A percentile compares a stretch with the other conserved stretches of the same genome.
Evolutionary conservation across 1,284 basidiomycete species (phyloP).

Genomic region (Salmacisia buchloeana): DNA sequence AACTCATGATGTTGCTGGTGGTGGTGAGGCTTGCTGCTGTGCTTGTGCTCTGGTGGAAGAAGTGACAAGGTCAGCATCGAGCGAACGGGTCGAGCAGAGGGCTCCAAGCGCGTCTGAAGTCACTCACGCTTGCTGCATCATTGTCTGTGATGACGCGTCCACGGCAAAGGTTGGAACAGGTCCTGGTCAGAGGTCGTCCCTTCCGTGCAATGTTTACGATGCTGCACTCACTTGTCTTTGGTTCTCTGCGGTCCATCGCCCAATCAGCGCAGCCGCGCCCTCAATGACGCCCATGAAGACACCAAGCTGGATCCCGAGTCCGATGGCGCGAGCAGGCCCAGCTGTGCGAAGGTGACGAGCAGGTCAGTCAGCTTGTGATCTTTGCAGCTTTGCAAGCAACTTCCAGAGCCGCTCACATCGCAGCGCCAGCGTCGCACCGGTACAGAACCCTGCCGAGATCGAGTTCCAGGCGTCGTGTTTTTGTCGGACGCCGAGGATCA

Average conservation of each 20-base stretch:
- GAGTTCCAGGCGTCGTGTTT: constrained; percentile 99
- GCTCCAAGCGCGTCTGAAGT: not conserved
- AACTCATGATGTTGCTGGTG: not conserved
- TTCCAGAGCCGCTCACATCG: constrained; percentile 63
- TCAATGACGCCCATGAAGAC: constrained; percentile 5
- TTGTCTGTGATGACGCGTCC: too few species aligned
- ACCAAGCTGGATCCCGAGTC: not conserved
- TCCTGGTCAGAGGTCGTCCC: too few species aligned
- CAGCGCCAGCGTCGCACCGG: constrained; percentile 89
- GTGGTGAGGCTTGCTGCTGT: not conserved
- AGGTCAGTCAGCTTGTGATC: not conserved
- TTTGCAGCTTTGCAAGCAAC: not conserved
- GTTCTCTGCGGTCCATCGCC: not conserved
- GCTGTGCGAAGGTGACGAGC: not conserved
- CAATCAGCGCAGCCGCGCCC: not conserved
- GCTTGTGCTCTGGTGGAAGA: not conserved
- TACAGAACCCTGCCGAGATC: constrained; percentile 96
- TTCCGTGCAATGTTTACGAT: too few species aligned
- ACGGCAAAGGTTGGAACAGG: not conserved
- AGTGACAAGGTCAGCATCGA: not conserved
- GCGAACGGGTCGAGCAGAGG: too few species aligned
- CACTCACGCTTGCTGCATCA: constrained; percentile 2
- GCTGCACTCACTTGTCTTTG: constrained; percentile 7
- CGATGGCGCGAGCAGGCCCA: not conserved
- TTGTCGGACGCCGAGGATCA: constrained; percentile 87